Evolutionary conservation across 2,329 filamentous ascomycete species (phyloP).

Genomic region (Trichophyton equinum): DNA sequence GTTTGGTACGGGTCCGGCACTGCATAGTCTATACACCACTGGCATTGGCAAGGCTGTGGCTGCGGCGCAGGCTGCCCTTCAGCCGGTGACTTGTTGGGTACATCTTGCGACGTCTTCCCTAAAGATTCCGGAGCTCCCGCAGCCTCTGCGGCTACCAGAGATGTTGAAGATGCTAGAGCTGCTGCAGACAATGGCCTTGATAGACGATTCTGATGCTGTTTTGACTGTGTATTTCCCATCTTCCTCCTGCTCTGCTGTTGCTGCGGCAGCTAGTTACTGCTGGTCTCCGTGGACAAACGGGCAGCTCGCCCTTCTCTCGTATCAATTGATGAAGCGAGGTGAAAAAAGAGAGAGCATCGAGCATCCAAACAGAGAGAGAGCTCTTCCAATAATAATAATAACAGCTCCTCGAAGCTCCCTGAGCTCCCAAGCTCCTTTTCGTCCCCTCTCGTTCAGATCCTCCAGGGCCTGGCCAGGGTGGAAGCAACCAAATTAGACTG

Average conservation of each 20-base stretch:
- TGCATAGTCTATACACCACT: neutral
- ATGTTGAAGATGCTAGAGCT: neutral
- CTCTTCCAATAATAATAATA: too few relatives aligned
- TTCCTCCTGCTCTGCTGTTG: neutral
- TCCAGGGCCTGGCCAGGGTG: neutral
- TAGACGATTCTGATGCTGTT: neutral
- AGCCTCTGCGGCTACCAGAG: neutral
- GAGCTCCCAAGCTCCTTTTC: too few relatives aligned
- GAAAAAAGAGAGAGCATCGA: neutral
- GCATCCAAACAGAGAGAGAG: neutral
- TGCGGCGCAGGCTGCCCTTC: too few relatives aligned
- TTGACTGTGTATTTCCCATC: neutral
- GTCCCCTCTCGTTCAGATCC: neutral
- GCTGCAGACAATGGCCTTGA: neutral
- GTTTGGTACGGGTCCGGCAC: neutral
- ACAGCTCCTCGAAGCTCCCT: too few relatives aligned
- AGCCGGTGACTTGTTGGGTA: neutral
- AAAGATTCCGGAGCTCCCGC: neutral
- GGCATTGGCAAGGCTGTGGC: neutral
- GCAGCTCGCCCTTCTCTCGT: neutral
- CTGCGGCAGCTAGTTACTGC: neutral
- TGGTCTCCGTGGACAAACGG: too few relatives aligned
- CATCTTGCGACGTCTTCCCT: neutral
- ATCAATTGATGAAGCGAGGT: neutral
- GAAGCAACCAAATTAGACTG: neutral